Evolutionary conservation across 768 basidiomycete genomes (phyloP), one percentile per base, ranked within the genome.

Genomic region (Amanita phalloides): DNA sequence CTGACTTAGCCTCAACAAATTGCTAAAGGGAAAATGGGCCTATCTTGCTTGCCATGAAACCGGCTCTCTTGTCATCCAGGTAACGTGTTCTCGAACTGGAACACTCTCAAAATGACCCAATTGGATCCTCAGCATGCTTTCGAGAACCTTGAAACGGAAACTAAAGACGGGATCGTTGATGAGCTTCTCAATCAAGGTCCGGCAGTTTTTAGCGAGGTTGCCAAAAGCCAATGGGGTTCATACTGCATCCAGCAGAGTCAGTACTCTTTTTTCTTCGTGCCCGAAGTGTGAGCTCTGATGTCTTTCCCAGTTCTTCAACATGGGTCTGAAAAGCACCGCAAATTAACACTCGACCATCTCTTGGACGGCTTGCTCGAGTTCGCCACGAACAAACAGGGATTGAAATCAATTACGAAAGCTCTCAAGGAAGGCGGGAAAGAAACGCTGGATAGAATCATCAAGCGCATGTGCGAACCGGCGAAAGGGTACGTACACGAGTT

Each of bases 151-250:
- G 88, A 90, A 64, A 82, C 86, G 36, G 79, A 78, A 32, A 86
- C 86, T 4, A 90, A 90, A 64, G 86, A 89, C 51, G 86, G 84
- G 0, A 90, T 90, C 53, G 82, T 90, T 5, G 84, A 88, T 51
- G 88, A 90, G 59, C 63, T 90, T n/a, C 76, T 90, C 52, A 82
- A 85, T 54, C 81, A 86, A 51, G 87, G 87, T 11, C 64, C 76
- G 1, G 63, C 62, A 0, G 72, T 85, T 23, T 90, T 90, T 56
- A 73, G 76, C 20, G 85, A 90, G 57, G 86, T 91, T 14, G 73
- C 84, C 17, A 90, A 87, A 70, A 92, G 81, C 55, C 89, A 91
- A 61, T 92, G 89, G 89, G 90, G 90, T 9, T 84, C 86, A n/a
- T n/a, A n/a, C n/a, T n/a, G n/a, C n/a, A n/a, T n/a, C n/a, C n/a